Percentiles rank a stretch among this genome's conserved stretches.
phyloP scores from a whole-genome alignment of 169 alveolate genomes.

The Theileria parva region DNA sequence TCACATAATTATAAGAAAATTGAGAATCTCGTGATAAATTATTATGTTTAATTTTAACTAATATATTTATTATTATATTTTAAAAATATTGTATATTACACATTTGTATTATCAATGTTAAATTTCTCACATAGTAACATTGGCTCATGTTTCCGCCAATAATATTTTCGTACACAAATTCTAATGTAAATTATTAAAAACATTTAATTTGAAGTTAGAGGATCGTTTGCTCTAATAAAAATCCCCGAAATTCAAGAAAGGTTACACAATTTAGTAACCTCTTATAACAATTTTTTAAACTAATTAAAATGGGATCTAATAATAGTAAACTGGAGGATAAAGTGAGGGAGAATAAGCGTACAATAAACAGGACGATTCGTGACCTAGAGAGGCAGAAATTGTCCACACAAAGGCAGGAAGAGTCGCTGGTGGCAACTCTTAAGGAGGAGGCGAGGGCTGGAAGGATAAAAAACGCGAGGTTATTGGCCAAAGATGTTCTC shows the following conservation, averaged over 20 bases:
- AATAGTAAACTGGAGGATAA: conserved; percentile 37
- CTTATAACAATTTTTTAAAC: conserved; percentile 15
- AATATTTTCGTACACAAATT: not conserved
- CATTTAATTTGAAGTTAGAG: conserved; percentile 82
- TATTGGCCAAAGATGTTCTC: conserved; percentile 54
- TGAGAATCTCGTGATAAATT: not conserved
- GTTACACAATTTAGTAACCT: conserved; percentile 31
- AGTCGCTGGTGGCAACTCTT: conserved; percentile 15
- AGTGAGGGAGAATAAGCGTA: conserved; percentile 47
- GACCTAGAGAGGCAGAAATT: conserved; percentile 52
- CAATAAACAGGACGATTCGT: conserved; percentile 42
- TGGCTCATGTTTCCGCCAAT: not conserved
- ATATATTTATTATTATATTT: not conserved
- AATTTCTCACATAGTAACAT: not conserved
- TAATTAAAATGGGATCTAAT: conserved; percentile 37
- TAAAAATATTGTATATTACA: not conserved
- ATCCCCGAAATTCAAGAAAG: conserved; percentile 66
- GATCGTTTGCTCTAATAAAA: conserved; percentile 89
- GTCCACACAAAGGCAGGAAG: conserved; percentile 44
- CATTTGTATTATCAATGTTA: not conserved
- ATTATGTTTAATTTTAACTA: not conserved
- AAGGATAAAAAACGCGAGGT: conserved; percentile 24
- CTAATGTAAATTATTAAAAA: conserved; percentile 50
- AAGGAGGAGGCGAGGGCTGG: conserved; percentile 44
- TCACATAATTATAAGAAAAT: not conserved